Evolutionary conservation across 495 filamentous ascomycete genomes (phyloP).

Genomic region (Niebla homalea): DNA sequence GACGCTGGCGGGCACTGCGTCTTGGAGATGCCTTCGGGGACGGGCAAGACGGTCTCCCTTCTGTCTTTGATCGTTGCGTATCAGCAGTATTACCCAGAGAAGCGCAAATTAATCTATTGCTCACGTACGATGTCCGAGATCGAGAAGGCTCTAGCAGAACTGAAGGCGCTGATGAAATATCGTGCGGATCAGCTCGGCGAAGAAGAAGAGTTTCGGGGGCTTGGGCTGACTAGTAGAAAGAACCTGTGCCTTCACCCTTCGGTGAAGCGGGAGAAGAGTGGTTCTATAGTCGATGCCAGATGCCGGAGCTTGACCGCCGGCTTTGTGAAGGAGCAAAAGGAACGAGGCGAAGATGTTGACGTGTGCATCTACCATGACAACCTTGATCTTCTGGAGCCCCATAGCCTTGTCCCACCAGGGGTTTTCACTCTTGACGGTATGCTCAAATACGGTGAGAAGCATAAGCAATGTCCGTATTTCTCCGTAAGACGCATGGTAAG

Average conservation of each 20-base stretch:
- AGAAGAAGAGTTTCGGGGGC: constrained; percentile 81
- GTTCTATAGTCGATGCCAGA: constrained; percentile 80
- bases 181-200: constrained; percentile 71
- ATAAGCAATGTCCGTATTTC: constrained; percentile 97
- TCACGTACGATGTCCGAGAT: constrained; percentile 95
- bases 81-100: constrained; percentile 79
- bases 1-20: constrained; percentile 93
- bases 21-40: constrained; percentile 99
- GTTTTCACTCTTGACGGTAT: constrained; percentile 93
- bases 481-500: constrained; percentile 83
- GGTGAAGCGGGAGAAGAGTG: constrained; percentile 91
- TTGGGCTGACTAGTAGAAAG: constrained; percentile 91
- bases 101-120: constrained; percentile 95
- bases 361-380: constrained; percentile 96
- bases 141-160: constrained; percentile 87
- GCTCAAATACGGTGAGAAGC: constrained; percentile 75
- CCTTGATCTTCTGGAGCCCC: constrained; percentile 83
- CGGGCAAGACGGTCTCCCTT: constrained; percentile 92
- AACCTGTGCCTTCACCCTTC: constrained; percentile 94
- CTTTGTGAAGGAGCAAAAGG: constrained; percentile 95
- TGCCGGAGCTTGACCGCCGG: constrained; percentile 92
- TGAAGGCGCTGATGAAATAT: constrained; percentile 90
- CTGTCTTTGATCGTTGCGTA: constrained; percentile 94
- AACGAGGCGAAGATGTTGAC: constrained; percentile 84
- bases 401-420: constrained; percentile 83